A percentile compares a stretch with the other conserved stretches of the same genome.
phyloP scores from a whole-genome alignment of 1,284 basidiomycete species.

The Fomitopsis betulina region DNA sequence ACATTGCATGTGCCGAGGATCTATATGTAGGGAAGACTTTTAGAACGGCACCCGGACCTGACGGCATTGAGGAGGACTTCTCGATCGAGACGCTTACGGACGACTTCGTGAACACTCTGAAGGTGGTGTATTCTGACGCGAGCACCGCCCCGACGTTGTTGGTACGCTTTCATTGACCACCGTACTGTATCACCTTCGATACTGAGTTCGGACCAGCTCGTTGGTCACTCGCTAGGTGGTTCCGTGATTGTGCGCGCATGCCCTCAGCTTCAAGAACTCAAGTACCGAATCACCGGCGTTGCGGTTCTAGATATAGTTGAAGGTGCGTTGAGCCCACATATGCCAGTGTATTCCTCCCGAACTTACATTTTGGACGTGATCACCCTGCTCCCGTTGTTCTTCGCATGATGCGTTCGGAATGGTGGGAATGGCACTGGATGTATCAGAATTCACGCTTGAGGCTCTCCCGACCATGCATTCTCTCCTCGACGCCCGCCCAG shows the following conservation, averaged over 20 bases:
- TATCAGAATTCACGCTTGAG: slow-evolving; percentile 87
- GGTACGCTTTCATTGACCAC: slow-evolving; percentile 37
- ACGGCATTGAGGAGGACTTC: slow-evolving; percentile 57
- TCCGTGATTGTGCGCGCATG: slow-evolving; percentile 77
- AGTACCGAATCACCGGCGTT: slow-evolving; percentile 78
- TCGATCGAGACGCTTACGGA: slow-evolving; percentile 65
- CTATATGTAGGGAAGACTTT: slow-evolving; percentile 23
- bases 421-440: background rate
- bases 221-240: slow-evolving; percentile 92
- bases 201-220: slow-evolving; percentile 43
- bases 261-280: slow-evolving; percentile 58
- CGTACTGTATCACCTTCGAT: background rate
- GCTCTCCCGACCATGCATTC: slow-evolving; percentile 88
- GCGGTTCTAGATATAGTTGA: slow-evolving; percentile 95
- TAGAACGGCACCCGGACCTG: slow-evolving; percentile 20
- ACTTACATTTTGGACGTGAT: background rate
- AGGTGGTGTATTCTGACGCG: slow-evolving; percentile 65
- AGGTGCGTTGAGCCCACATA: slow-evolving; percentile 41
- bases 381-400: too few relatives aligned
- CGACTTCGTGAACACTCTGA: slow-evolving; percentile 70
- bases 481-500: slow-evolving; percentile 83
- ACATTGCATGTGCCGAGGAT: background rate
- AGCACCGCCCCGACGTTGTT: slow-evolving; percentile 64
- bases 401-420: too few relatives aligned
- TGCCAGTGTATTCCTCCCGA: background rate